Base-by-base conservation (phyloP, 1,139 yeast genomes). In the Taiozyma sp. region DNA sequence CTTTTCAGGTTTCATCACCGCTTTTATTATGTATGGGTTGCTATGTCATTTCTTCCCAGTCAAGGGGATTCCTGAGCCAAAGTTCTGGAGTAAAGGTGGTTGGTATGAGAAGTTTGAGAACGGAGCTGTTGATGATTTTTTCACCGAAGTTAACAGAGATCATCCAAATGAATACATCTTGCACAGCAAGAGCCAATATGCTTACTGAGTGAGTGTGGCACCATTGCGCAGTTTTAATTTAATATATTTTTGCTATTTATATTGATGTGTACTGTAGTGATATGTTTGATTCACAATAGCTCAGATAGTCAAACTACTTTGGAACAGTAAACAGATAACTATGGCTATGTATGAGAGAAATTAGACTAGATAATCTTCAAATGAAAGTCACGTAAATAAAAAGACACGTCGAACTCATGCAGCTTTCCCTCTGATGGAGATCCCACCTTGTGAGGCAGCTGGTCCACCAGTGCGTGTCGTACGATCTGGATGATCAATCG, bases 401-500 rank as follows among this genome's bases (percentile, higher is more conserved):
- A 30, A 30, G 7, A 12, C 14, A 30, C 34, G 32, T 29, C 10
- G 4, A 32, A 38, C n/a, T 19, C 24, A 38, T 19, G 24, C 24
- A 9, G 41, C 41, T 38, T 38, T 38, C 4, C 51, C 58, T 52
- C 57, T 59, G 44, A 62, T 62, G 2, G 62, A 56, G 36, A 62
- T 61, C 48, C 65, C 65, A 49, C 61, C 62, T 34, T 58, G 58
- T 46, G 57, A 57, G n/a, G 43, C 45, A 19, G 67, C 69, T 43
- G 61, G 65, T 4, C 64, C 58, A 32, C 65, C 64, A 44, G 67
- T 68, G 32, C 72, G 69, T 48, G 70, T 66, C 14, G 71, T 61
- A 54, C 95, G 79, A 67, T 90, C 97, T 9, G 93, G 89, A 65
- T 89, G 96, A 64, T 93, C 97, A 65, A 93, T 74, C 24, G 92